Conservation (phyloP, 192 early-diverging fungal species). For the Coemansia sp. region DNA sequence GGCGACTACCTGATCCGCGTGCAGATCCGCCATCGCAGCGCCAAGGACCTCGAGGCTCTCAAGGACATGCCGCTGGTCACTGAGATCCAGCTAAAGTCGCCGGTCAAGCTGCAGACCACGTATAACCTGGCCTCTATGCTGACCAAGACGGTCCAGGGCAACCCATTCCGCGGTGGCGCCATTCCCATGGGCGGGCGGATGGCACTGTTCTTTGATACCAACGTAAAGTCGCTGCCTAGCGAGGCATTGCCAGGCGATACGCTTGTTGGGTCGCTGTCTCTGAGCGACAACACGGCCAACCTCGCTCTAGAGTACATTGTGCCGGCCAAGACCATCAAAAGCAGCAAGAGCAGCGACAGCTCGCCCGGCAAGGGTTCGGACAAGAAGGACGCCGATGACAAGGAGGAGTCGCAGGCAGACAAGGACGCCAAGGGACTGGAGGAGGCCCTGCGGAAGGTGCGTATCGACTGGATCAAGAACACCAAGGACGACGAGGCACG, state of each 20-base stretch:
- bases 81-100: constrained; percentile 58
- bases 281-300: constrained; percentile 32
- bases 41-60: constrained; percentile 72
- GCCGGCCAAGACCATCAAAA: constrained; percentile 14
- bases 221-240: constrained; percentile 44
- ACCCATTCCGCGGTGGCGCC: constrained; percentile 48
- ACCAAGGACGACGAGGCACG: constrained; percentile 56
- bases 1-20: constrained; percentile 83
- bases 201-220: constrained; percentile 32
- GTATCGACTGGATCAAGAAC: constrained; percentile 79
- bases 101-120: constrained; percentile 23
- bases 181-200: constrained; percentile 53
- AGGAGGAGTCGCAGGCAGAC: constrained; percentile 33
- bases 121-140: constrained; percentile 38
- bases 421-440: constrained; percentile 52
- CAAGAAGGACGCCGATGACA: constrained; percentile 1
- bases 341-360: constrained; percentile 24
- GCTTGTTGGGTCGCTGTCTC: constrained; percentile 62
- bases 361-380: neutral
- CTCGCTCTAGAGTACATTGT: constrained; percentile 49
- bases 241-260: constrained; percentile 75
- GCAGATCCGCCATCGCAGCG: constrained; percentile 64
- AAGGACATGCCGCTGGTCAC: constrained; percentile 57
- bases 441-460: constrained; percentile 72
- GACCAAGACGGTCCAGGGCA: constrained; percentile 54